A percentile compares a stretch with the other conserved stretches of the same genome.
Conservation (phyloP, 1,284 basidiomycete genomes). For the Singerocomus rubriflavus region DNA sequence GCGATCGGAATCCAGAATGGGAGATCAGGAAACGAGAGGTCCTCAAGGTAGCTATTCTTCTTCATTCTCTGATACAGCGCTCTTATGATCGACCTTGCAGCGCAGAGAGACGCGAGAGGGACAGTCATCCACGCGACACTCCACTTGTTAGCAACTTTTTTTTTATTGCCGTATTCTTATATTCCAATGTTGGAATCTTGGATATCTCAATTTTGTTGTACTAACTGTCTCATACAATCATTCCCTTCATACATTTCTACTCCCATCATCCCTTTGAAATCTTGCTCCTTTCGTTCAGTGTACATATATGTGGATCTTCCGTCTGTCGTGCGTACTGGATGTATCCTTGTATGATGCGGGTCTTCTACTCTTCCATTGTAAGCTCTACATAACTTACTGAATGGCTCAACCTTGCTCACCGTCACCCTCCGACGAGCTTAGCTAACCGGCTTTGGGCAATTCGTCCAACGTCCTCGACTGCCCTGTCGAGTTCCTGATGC, state of each 20-base stretch:
- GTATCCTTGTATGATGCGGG: constrained; percentile 17
- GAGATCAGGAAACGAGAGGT: constrained; percentile 48
- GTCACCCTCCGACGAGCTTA: constrained; percentile 19
- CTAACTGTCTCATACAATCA: neutral
- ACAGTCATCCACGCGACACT: constrained; percentile 15
- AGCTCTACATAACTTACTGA: neutral
- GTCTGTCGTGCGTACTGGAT: neutral
- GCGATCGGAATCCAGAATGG: constrained; percentile 61
- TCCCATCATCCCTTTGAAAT: neutral
- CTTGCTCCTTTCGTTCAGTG: constrained; percentile 3
- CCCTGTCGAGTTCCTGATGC: constrained; percentile 65
- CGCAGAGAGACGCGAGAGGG: constrained; percentile 32
- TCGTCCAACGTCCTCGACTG: constrained; percentile 66
- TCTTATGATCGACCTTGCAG: constrained; percentile 16
- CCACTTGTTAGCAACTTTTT: constrained; percentile 20
- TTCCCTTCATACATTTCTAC: constrained; percentile 7
- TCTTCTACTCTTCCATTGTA: neutral
- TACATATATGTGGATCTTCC: constrained; percentile 13
- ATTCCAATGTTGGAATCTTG: constrained; percentile 15
- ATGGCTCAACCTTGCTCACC: constrained; percentile 3
- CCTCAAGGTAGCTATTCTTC: constrained; percentile 29
- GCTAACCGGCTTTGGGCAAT: constrained; percentile 71
- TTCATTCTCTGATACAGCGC: constrained; percentile 13
- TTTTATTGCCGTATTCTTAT: constrained; percentile 32
- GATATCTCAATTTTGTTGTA: constrained; percentile 30